Percentiles rank a stretch among this genome's conserved stretches.
phyloP scores from a whole-genome alignment of 169 alveolate species.

The Cystoisospora suis region DNA sequence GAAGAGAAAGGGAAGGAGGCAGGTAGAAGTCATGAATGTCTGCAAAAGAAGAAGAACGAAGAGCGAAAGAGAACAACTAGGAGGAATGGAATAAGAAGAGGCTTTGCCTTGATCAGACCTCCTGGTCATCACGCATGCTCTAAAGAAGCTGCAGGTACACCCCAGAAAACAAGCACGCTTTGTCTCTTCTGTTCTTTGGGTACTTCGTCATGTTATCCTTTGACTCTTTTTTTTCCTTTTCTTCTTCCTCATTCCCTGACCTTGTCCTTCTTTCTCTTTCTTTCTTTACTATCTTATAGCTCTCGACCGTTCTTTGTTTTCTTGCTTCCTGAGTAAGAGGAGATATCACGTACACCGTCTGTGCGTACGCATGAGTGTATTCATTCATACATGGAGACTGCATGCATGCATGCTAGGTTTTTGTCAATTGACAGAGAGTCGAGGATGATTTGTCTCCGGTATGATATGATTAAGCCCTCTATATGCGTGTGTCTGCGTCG shows the following conservation, averaged over 20 bases:
- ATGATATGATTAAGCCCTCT: too few relatives aligned
- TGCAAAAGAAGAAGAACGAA: neutral
- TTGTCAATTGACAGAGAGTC: too few relatives aligned
- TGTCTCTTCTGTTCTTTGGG: neutral
- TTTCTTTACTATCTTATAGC: neutral
- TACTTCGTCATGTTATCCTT: neutral
- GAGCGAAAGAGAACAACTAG: neutral
- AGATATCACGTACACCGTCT: too few relatives aligned
- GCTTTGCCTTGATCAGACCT: conserved; percentile 79
- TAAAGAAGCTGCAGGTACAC: conserved; percentile 39
- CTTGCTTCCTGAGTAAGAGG: too few relatives aligned
- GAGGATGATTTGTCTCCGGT: too few relatives aligned
- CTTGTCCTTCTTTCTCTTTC: neutral
- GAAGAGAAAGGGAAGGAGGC: neutral
- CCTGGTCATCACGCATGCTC: conserved; percentile 82
- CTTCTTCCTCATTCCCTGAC: neutral
- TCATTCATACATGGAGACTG: too few relatives aligned
- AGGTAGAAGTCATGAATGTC: neutral
- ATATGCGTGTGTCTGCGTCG: too few relatives aligned
- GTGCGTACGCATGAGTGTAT: too few relatives aligned
- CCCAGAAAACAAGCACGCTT: neutral
- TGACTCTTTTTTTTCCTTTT: neutral
- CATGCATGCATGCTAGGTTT: too few relatives aligned
- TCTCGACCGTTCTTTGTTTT: too few relatives aligned
- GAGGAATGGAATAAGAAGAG: conserved; percentile 30